These are phyloP conservation scores for Fusarium foetens DNA, from an alignment of 2,329 filamentous ascomycete species.

Conservation along the genomic window DNA sequence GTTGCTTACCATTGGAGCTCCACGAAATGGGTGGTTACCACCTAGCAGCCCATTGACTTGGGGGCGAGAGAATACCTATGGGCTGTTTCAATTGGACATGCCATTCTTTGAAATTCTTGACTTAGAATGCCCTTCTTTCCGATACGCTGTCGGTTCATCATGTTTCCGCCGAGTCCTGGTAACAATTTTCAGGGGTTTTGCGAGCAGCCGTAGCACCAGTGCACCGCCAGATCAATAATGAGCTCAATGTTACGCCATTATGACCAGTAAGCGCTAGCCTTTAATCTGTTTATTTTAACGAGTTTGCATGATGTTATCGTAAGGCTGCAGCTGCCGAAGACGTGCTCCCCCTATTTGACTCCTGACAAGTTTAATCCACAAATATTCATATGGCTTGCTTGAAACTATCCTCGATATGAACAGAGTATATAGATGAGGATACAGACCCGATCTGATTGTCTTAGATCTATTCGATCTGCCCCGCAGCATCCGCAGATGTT, in stretches of 20 bases:
- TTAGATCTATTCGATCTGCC: conserved; percentile 11
- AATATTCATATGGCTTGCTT: too few relatives aligned
- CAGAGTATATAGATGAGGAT: rapidly evolving
- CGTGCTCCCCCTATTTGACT: neutral
- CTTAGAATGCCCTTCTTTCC: rapidly evolving
- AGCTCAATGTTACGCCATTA: neutral
- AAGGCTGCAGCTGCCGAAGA: neutral
- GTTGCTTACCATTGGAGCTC: neutral
- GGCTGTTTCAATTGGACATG: rapidly evolving
- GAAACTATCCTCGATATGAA: neutral
- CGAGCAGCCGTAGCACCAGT: neutral
- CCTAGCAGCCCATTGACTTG: neutral
- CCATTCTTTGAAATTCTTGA: conserved; percentile 19
- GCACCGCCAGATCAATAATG: too few relatives aligned
- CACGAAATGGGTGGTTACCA: neutral
- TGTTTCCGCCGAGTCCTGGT: neutral
- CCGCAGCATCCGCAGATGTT: conserved; percentile 25
- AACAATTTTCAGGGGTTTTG: neutral
- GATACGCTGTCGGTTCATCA: neutral
- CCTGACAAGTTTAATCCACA: too few relatives aligned
- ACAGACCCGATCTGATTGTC: neutral
- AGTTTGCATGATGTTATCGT: neutral
- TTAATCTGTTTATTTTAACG: neutral
- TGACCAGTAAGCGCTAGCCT: neutral
- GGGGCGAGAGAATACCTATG: too few relatives aligned